A percentile compares a stretch with the other conserved stretches of the same genome.
Conservation (phyloP, 2,329 filamentous ascomycete genomes). For the Fusarium sp. region DNA sequence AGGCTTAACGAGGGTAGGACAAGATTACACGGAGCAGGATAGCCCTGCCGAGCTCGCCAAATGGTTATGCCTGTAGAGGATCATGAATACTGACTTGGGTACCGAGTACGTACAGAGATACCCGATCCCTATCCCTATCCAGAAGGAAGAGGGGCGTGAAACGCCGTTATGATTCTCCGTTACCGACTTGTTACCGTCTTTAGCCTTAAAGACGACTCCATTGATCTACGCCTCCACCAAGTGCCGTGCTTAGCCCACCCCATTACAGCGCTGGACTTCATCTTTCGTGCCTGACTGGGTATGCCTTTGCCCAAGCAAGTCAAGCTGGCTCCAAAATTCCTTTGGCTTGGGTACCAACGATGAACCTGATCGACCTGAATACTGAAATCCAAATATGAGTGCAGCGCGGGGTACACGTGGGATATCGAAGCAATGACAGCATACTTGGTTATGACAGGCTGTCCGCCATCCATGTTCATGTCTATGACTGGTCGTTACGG, state of each 20-base stretch:
- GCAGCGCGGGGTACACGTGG: slow-evolving; percentile 44
- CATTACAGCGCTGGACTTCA: slow-evolving; percentile 1
- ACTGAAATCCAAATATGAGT: slow-evolving; percentile 21
- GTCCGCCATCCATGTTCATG: slow-evolving; percentile 28
- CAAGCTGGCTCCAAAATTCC: slow-evolving; percentile 11
- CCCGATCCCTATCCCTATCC: slow-evolving; percentile 26
- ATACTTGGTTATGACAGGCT: slow-evolving; percentile 21
- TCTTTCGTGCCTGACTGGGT: slow-evolving; percentile 38
- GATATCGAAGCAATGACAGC: slow-evolving; percentile 26
- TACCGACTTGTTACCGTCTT: neutral
- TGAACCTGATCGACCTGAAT: slow-evolving; percentile 35
- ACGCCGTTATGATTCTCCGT: slow-evolving; percentile 16
- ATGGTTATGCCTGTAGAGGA: slow-evolving; percentile 9
- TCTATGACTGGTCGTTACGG: slow-evolving; percentile 20
- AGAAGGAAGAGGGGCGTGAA: slow-evolving; percentile 19
- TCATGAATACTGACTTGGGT: slow-evolving; percentile 13
- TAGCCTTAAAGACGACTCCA: slow-evolving; percentile 25
- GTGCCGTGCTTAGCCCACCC: slow-evolving; percentile 34
- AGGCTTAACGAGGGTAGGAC: slow-evolving; percentile 29
- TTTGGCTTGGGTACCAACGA: slow-evolving; percentile 38
- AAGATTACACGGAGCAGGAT: slow-evolving; percentile 24
- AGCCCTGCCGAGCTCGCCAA: slow-evolving; percentile 24
- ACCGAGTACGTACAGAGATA: slow-evolving; percentile 18
- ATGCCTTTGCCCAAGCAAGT: slow-evolving; percentile 34
- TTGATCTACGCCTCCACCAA: slow-evolving; percentile 43